A percentile compares a stretch with the other conserved stretches of the same genome.
Conservation (phyloP, 2,329 filamentous ascomycete species). For the Neofusicoccum kwambonambiense region DNA sequence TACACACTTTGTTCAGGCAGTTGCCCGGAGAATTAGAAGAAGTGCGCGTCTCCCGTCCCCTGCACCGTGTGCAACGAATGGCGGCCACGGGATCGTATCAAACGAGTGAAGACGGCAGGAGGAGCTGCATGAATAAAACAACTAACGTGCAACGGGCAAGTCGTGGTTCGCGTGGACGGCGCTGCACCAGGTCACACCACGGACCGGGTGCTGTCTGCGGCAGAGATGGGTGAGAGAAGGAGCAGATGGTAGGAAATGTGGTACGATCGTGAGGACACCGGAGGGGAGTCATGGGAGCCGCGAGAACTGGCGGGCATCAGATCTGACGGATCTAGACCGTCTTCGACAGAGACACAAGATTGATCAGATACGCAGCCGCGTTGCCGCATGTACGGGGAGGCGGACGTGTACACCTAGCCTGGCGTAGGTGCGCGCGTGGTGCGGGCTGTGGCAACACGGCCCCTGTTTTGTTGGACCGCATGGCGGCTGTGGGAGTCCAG, state of each 20-base stretch:
- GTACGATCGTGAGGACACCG: neutral
- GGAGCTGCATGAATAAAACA: neutral
- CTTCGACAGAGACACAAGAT: neutral
- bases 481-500: neutral
- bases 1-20: neutral
- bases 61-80: neutral
- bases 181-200: neutral
- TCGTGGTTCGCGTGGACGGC: neutral
- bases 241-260: neutral
- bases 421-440: neutral
- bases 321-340: conserved; percentile 7
- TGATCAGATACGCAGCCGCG: neutral
- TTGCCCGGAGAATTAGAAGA: neutral
- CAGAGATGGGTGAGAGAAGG: neutral
- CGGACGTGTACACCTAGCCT: neutral
- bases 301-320: neutral
- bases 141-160: neutral
- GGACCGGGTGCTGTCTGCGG: neutral
- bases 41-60: neutral
- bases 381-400: neutral
- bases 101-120: neutral
- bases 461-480: neutral
- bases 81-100: neutral
- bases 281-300: neutral
- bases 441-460: conserved; percentile 1